Evolutionary conservation across 352 stramenopile species (phyloP).

Genomic region (Thalassiosira pacifica): DNA sequence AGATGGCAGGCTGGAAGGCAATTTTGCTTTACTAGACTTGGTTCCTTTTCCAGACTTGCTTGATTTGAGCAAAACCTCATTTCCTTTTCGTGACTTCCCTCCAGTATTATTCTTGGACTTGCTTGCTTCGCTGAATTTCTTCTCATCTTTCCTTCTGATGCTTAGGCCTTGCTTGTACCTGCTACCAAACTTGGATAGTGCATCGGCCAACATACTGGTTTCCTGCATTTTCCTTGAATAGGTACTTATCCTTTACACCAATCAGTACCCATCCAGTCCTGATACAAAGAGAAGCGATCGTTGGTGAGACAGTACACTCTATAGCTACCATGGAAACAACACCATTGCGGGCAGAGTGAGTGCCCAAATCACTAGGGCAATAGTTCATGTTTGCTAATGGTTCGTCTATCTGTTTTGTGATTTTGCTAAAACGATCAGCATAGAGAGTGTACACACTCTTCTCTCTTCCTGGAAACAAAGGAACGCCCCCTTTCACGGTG

Average conservation of each 20-base stretch:
- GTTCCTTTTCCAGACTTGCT: no score
- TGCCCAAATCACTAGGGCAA: slow-evolving; percentile 35
- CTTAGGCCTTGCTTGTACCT: no score
- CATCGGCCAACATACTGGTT: slow-evolving; percentile 52
- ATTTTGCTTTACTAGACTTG: no score
- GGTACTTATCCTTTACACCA: slow-evolving; percentile 52
- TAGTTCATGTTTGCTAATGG: slow-evolving; percentile 22
- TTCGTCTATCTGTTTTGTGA: slow-evolving; percentile 15
- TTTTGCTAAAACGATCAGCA: slow-evolving; percentile 17
- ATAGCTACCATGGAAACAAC: slow-evolving; percentile 22
- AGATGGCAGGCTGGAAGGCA: no score
- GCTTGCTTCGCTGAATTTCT: no score
- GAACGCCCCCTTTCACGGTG: slow-evolving; percentile 9
- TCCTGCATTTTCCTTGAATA: slow-evolving; percentile 50
- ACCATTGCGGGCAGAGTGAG: slow-evolving; percentile 52
- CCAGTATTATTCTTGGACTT: no score
- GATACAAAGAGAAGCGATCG: slow-evolving; percentile 54
- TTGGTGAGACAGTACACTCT: slow-evolving; percentile 45
- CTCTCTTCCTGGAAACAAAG: slow-evolving; percentile 28
- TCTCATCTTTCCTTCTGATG: no score
- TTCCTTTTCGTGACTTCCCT: no score
- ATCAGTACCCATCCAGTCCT: slow-evolving; percentile 43
- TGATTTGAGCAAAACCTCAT: no score
- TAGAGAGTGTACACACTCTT: slow-evolving; percentile 29
- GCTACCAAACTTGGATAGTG: no score